Percentiles rank a stretch among this genome's conserved stretches.
phyloP scores from a whole-genome alignment of 345 rosid genomes.

The Triadica sebifera region DNA sequence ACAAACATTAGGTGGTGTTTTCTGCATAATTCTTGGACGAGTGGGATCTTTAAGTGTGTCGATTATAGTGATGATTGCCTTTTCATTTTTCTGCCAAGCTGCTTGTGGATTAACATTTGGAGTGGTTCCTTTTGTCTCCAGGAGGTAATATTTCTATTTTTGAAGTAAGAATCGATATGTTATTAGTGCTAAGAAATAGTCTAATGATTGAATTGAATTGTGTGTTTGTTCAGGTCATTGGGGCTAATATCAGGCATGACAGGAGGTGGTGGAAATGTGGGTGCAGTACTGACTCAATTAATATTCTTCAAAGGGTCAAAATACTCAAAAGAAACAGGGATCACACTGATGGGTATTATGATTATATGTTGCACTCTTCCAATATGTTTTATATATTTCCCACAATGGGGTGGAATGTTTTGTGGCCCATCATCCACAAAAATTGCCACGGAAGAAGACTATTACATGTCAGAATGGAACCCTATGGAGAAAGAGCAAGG shows the following conservation, averaged over 20 bases:
- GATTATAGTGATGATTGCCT: constrained; percentile 57
- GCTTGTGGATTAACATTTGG: constrained; percentile 89
- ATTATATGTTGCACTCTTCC: constrained; percentile 61
- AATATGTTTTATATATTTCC: constrained; percentile 61
- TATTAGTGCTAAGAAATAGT: background rate
- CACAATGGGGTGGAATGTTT: constrained; percentile 98
- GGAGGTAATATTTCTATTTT: constrained; percentile 10
- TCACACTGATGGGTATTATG: constrained; percentile 78
- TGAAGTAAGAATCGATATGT: too few species aligned
- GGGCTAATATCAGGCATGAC: constrained; percentile 88
- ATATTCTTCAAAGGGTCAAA: constrained; percentile 80
- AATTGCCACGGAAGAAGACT: constrained; percentile 61
- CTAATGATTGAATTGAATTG: too few species aligned
- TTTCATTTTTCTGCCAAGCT: constrained; percentile 84
- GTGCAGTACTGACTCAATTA: constrained; percentile 78
- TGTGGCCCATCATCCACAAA: constrained; percentile 55
- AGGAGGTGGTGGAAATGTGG: constrained; percentile 87
- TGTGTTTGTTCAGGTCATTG: constrained; percentile 50
- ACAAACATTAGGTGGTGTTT: constrained; percentile 70
- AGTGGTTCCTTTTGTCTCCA: constrained; percentile 82
- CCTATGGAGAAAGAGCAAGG: constrained; percentile 45
- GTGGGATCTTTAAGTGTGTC: constrained; percentile 49
- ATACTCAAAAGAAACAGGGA: constrained; percentile 74
- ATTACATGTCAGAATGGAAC: constrained; percentile 75
- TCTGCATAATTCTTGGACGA: constrained; percentile 57